Percentiles rank a stretch among this genome's conserved stretches.
phyloP scores from a whole-genome alignment of 495 filamentous ascomycete species.

The Daldinia decipiens region DNA sequence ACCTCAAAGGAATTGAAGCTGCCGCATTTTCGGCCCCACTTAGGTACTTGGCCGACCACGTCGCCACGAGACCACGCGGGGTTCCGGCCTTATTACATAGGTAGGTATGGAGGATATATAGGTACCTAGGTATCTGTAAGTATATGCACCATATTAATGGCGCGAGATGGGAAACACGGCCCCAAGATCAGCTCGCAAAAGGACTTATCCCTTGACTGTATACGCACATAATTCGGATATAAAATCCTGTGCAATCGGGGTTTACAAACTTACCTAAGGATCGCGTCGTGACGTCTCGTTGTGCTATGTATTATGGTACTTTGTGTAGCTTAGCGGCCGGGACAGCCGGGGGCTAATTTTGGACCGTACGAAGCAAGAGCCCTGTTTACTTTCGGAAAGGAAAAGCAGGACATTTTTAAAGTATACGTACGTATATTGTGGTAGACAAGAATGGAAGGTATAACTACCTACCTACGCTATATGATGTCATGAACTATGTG shows the following conservation, averaged over 20 bases:
- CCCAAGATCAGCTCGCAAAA: constrained; percentile 1
- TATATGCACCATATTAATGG: constrained; percentile 18
- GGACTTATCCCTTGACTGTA: background rate
- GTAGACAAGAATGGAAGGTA: background rate
- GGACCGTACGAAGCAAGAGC: background rate
- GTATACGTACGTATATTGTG: background rate
- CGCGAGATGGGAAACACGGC: background rate
- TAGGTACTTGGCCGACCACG: constrained; percentile 34
- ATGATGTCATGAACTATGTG: constrained; percentile 31
- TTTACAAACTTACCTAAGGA: background rate
- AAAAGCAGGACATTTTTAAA: background rate
- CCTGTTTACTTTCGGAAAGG: constrained; percentile 6
- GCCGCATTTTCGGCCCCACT: constrained; percentile 34
- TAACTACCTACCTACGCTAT: too few species aligned
- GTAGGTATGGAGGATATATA: background rate
- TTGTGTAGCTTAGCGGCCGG: background rate
- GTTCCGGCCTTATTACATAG: constrained; percentile 17
- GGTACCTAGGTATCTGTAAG: too few species aligned
- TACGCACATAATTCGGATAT: constrained; percentile 1
- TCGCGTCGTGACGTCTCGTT: background rate
- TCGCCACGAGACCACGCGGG: constrained; percentile 32
- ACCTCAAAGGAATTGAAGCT: constrained; percentile 13
- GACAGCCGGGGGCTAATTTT: background rate
- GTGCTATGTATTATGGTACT: background rate
- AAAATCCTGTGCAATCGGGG: constrained; percentile 2